phyloP scores from a whole-genome alignment of 768 basidiomycete species.

The Cystofilobasidium capitatum region DNA sequence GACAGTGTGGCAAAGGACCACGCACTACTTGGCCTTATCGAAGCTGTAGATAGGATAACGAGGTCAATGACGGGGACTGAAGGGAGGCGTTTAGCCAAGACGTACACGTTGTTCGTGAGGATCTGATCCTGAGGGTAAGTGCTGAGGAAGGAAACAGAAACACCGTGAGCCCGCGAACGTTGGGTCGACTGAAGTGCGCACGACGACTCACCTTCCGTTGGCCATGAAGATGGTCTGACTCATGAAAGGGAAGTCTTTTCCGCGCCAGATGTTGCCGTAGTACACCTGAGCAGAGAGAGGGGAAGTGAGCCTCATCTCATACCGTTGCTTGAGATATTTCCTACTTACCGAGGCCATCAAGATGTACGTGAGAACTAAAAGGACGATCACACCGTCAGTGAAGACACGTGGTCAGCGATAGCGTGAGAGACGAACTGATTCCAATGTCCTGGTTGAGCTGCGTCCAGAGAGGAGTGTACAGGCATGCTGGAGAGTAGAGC shows the following conservation, averaged over 20 bases:
- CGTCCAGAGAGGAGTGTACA: conserved; percentile 37
- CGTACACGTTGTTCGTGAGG: conserved; percentile 13
- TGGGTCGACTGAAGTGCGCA: neutral
- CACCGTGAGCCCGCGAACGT: neutral
- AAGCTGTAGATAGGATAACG: too few relatives aligned
- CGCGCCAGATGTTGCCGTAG: conserved; percentile 36
- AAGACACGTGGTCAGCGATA: neutral
- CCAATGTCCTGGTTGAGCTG: conserved; percentile 28
- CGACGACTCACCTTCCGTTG: conserved; percentile 4
- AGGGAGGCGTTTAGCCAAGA: conserved; percentile 26
- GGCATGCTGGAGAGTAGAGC: conserved; percentile 24
- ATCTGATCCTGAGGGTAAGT: conserved; percentile 13
- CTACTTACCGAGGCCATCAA: conserved; percentile 30
- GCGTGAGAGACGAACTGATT: neutral
- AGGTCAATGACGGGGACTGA: too few relatives aligned
- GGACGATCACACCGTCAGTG: neutral
- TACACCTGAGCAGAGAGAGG: too few relatives aligned
- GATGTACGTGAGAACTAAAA: neutral
- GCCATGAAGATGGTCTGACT: conserved; percentile 28
- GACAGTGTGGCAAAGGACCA: too few relatives aligned
- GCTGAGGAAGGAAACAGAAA: neutral
- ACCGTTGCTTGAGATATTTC: too few relatives aligned
- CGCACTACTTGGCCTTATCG: too few relatives aligned
- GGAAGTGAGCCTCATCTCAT: too few relatives aligned
- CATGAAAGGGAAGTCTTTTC: conserved; percentile 37